Evolutionary conservation across 2,329 filamentous ascomycete genomes (phyloP).

Genomic region (Aspergillus piperis): DNA sequence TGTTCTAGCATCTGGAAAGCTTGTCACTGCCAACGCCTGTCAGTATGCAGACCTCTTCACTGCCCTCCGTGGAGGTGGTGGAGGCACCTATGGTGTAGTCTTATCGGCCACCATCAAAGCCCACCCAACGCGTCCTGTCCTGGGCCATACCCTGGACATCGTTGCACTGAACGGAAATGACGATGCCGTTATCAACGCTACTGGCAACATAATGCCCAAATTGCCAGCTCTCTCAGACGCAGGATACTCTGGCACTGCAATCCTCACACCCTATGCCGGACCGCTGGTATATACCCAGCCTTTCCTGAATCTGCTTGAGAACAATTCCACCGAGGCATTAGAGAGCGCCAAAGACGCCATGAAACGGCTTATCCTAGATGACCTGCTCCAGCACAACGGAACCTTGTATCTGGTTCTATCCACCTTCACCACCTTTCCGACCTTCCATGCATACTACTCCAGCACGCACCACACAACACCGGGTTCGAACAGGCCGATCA

Average conservation of each 20-base stretch:
- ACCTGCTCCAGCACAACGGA: conserved; percentile 15
- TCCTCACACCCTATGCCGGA: not conserved
- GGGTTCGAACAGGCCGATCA: not conserved
- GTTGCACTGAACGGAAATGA: not conserved
- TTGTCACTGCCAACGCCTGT: conserved; percentile 38
- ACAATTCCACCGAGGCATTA: conserved; percentile 9
- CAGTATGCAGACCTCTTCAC: conserved; percentile 32
- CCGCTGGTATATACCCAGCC: conserved; percentile 1
- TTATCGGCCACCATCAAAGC: conserved; percentile 21
- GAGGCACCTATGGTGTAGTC: conserved; percentile 33
- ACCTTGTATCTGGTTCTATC: conserved; percentile 3
- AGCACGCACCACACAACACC: not conserved
- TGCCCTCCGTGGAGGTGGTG: conserved; percentile 46
- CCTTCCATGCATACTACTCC: conserved; percentile 11
- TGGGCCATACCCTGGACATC: conserved; percentile 10
- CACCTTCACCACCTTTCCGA: not conserved
- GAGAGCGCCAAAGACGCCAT: conserved; percentile 10
- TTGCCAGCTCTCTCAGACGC: conserved; percentile 14
- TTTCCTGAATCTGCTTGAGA: conserved; percentile 12
- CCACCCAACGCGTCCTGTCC: conserved; percentile 13
- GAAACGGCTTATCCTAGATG: conserved; percentile 4
- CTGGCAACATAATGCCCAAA: conserved; percentile 8
- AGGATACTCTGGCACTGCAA: conserved; percentile 14
- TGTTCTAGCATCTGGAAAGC: conserved; percentile 40
- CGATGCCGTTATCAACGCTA: conserved; percentile 2